A percentile compares a stretch with the other conserved stretches of the same genome.
Evolutionary conservation across 495 filamentous ascomycete genomes (phyloP).

Genomic region (Aspergillus hancockii): DNA sequence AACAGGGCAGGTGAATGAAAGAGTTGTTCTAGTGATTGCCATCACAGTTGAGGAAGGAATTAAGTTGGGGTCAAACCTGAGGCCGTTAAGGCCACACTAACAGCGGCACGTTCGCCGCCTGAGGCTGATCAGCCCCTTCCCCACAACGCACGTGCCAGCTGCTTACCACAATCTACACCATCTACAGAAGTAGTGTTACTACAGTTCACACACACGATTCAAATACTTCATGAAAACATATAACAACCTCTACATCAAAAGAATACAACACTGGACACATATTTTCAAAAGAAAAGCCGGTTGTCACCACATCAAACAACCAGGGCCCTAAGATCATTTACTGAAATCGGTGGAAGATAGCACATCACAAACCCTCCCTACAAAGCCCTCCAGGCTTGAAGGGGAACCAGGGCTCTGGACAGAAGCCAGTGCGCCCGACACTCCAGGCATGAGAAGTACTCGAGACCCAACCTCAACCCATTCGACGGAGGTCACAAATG

Average conservation of each 20-base stretch:
- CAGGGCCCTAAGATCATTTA: background rate
- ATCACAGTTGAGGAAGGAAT: background rate
- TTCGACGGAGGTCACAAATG: constrained; percentile 73
- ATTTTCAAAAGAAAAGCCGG: background rate
- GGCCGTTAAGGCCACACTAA: background rate
- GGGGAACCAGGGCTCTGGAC: constrained; percentile 24
- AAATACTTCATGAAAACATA: background rate
- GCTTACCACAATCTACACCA: background rate
- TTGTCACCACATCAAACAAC: background rate
- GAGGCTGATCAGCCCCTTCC: constrained; percentile 5
- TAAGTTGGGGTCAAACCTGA: background rate
- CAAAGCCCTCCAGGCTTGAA: constrained; percentile 51
- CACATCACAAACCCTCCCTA: constrained; percentile 46
- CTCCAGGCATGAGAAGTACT: constrained; percentile 75
- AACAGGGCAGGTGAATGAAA: background rate
- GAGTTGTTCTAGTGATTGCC: background rate
- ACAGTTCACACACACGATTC: too few relatives aligned
- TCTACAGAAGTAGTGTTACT: too few relatives aligned
- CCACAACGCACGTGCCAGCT: constrained; percentile 7
- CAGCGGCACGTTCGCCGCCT: constrained; percentile 3
- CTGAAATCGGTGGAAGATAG: constrained; percentile 21
- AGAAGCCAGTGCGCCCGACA: constrained; percentile 36
- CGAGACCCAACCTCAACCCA: constrained; percentile 82
- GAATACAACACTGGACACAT: background rate
- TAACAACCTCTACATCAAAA: background rate